Conservation (phyloP, 163 green algal genomes). For the Chloromonas sp. region DNA sequence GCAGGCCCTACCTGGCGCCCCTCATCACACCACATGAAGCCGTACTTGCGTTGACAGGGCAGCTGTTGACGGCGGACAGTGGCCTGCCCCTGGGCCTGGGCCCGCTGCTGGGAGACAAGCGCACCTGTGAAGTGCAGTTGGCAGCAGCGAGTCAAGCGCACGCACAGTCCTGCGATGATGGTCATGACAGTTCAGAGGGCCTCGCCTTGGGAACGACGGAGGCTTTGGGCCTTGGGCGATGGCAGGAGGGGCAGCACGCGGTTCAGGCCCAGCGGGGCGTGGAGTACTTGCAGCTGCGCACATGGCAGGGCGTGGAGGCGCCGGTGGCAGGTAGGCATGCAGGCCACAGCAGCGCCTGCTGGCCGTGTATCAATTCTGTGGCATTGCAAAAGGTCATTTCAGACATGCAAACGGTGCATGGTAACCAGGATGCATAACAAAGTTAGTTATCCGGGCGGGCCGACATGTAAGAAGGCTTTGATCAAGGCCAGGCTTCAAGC, state of each 20-base stretch:
- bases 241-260: background rate
- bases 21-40: conserved; percentile 92
- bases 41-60: conserved; percentile 62
- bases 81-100: background rate
- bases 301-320: conserved; percentile 63
- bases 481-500: too few species aligned
- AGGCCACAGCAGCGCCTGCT: background rate
- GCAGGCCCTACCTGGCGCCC: conserved; percentile 81
- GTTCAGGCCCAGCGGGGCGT: conserved; percentile 44
- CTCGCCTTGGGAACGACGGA: too few species aligned
- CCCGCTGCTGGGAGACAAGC: background rate
- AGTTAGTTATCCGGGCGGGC: too few species aligned
- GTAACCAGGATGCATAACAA: too few species aligned
- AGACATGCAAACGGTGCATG: background rate
- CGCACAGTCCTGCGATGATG: too few species aligned
- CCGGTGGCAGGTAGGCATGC: conserved; percentile 27
- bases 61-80: background rate
- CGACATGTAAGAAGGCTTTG: too few species aligned
- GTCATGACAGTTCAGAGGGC: too few species aligned
- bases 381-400: background rate
- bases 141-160: too few species aligned
- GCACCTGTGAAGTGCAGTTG: background rate
- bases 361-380: background rate
- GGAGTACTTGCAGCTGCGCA: conserved; percentile 62
- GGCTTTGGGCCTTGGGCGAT: too few species aligned